Conservation (phyloP, 257 asterid species). For the Solanum verrucosum region DNA sequence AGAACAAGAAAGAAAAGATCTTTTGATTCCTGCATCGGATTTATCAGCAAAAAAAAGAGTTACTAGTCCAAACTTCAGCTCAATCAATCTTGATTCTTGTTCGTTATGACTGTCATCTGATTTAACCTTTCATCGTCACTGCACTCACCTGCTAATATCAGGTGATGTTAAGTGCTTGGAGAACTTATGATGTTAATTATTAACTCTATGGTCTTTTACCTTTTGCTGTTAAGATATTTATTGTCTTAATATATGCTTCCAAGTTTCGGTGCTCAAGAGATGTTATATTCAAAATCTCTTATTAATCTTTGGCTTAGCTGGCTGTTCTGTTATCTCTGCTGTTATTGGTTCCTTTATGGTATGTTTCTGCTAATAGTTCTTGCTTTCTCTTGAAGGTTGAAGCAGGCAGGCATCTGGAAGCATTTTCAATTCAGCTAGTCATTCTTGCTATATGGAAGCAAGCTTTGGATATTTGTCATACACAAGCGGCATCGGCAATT, state of each 20-base stretch:
- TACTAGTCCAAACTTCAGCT: background rate
- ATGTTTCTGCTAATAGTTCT: slow-evolving; percentile 1
- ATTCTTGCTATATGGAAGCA: slow-evolving; percentile 95
- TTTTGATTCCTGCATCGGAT: background rate
- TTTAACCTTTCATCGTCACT: background rate
- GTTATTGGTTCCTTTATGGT: background rate
- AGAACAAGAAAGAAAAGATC: background rate
- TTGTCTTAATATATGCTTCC: background rate
- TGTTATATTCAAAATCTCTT: background rate
- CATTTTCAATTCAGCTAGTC: slow-evolving; percentile 77
- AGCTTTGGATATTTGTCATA: slow-evolving; percentile 67
- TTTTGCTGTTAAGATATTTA: background rate
- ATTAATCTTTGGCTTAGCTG: background rate
- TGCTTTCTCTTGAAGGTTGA: slow-evolving; percentile 31
- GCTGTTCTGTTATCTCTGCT: background rate
- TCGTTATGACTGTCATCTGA: background rate
- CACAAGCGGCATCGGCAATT: slow-evolving; percentile 69
- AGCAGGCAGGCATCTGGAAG: slow-evolving; percentile 60
- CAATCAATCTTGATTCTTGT: background rate
- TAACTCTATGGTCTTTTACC: background rate
- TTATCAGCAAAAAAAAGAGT: background rate
- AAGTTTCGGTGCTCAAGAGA: background rate
- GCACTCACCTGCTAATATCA: background rate
- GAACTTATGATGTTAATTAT: background rate
- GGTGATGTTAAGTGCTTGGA: background rate